Evolutionary conservation across 1,284 basidiomycete species (phyloP).

Genomic region (Apiotrichum akiyoshidainum): DNA sequence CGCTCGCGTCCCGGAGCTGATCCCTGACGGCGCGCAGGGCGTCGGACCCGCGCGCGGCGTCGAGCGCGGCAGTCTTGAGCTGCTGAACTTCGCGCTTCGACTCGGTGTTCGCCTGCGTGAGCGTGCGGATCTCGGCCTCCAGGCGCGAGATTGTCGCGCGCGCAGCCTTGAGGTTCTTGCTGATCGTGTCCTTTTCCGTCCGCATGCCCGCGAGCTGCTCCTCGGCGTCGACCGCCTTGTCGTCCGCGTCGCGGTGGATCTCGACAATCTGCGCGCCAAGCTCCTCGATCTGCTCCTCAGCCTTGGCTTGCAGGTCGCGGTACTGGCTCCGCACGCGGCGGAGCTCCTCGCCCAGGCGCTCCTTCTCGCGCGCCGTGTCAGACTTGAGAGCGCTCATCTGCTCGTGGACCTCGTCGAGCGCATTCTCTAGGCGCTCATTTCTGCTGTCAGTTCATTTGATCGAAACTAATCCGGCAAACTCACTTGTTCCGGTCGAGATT

Average conservation of each 20-base stretch:
- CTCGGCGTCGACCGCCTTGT: not conserved
- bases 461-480: not conserved
- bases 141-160: not conserved
- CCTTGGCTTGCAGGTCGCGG: conserved; percentile 20
- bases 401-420: conserved; percentile 30
- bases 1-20: conserved; percentile 16
- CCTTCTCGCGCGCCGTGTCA: conserved; percentile 30
- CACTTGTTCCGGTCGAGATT: conserved; percentile 8
- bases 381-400: conserved; percentile 34
- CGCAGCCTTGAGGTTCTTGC: conserved; percentile 5
- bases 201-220: conserved; percentile 4
- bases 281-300: conserved; percentile 23
- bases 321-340: conserved; percentile 28
- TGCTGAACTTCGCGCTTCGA: not conserved
- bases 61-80: not conserved
- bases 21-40: not conserved
- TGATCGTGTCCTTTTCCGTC: conserved; percentile 7
- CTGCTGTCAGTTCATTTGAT: not conserved
- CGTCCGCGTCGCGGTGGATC: conserved; percentile 4
- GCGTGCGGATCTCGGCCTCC: not conserved
- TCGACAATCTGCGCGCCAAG: conserved; percentile 9
- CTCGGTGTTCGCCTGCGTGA: not conserved
- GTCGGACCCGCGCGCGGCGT: not conserved
- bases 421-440: conserved; percentile 27
- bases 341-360: conserved; percentile 34